Conservation (phyloP, 169 alveolate genomes). For the Neospora caninum region DNA sequence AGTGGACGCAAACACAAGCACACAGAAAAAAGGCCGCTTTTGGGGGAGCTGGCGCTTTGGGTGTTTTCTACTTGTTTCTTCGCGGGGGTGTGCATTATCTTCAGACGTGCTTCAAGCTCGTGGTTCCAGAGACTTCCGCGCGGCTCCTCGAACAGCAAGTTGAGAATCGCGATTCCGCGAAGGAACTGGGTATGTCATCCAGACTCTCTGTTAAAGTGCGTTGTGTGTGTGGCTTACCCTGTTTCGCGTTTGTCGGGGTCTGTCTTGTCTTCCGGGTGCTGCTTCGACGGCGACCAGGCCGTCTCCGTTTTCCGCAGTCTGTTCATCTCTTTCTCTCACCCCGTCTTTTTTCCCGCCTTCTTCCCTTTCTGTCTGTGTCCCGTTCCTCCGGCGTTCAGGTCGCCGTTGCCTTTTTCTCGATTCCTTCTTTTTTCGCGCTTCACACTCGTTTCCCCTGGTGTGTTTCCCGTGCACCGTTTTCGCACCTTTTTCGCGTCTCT, state of each 20-base stretch:
- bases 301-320: background rate
- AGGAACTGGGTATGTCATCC: background rate
- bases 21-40: too few species aligned
- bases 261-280: background rate
- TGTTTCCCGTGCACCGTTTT: too few species aligned
- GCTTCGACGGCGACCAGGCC: background rate
- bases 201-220: background rate
- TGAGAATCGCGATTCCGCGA: background rate
- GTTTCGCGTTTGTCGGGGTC: background rate
- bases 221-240: background rate
- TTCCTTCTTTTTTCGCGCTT: too few species aligned
- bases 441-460: too few species aligned
- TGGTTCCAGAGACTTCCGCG: slow-evolving; percentile 60
- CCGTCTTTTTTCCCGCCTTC: background rate
- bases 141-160: slow-evolving; percentile 23
- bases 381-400: too few species aligned
- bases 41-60: too few species aligned
- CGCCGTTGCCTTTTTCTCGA: too few species aligned
- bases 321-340: background rate
- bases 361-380: too few species aligned
- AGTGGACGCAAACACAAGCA: too few species aligned
- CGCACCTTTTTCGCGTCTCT: too few species aligned
- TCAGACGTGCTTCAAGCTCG: slow-evolving; percentile 65
- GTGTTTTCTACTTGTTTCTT: too few species aligned
- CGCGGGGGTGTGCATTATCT: too few species aligned